Base-by-base conservation (phyloP, 2,329 filamentous ascomycete species). In the Drechslera avenae region DNA sequence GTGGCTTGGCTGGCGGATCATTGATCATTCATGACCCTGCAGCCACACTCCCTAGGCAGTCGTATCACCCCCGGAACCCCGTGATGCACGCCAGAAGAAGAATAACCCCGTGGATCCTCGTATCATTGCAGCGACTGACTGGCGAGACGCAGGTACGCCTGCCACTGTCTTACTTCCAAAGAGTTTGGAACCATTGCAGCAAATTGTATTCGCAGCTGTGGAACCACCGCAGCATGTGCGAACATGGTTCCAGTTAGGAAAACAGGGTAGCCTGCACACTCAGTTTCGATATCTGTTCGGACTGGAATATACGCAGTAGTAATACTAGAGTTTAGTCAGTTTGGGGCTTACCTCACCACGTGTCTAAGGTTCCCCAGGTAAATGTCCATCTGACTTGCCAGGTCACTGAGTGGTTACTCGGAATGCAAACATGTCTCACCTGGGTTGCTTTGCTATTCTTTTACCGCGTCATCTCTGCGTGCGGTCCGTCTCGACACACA, bases 351-450 rank as follows among this genome's bases (percentile, higher is more conserved):
- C 63, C 61, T 65, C 51, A 64, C 64, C 68, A 73, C 67, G 63
- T 72, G 68, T 69, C 62, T 60, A 28, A 59, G 54, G 51, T 46
- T 49, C 58, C 51, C 44, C 56, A 60, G 61, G 51, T 48, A 49
- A 50, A 39, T 34, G 51, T 59, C 46, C 63, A 49, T 60, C 66
- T 69, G 66, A 70, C 67, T 62, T 66, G 53, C 45, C 37, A 50
- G 51, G 50, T 60, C 56, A 63, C 56, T 50, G 41, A 58, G 35
- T 57, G 50, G 51, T 59, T 56, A 62, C 56, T 64, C 52, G 61
- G 62, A 66, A 67, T 68, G 65, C 63, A 65, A 64, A 69, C 57
- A 60, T 60, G 62, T 66, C 64, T 64, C 67, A 64, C 47, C 26
- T 43, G 39, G 34, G 52, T 53, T 52, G 52, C 55, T 56, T 51